Base-by-base conservation (phyloP, 2,329 filamentous ascomycete species). In the Cryphonectria japonica region DNA sequence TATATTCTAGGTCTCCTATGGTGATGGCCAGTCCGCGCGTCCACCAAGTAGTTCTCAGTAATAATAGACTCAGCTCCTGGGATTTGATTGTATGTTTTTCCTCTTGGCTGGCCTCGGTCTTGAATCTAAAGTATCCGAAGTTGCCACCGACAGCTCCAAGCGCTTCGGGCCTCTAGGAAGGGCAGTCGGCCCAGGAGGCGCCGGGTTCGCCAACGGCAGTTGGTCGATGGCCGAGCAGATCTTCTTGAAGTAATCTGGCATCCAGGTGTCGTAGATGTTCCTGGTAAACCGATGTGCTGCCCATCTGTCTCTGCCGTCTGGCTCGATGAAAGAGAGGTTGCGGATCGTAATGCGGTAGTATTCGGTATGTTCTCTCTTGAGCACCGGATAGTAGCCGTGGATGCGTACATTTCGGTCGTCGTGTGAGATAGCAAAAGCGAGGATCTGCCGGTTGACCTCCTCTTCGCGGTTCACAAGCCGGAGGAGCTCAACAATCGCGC, bases 211-310 rank as follows among this genome's bases (percentile, higher is more conserved):
- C 22, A 19, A 57, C 2, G 57, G 26, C 26, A 82, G 69, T 76
- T 78, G 57, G 26, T 60, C 29, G 57, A 60, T 34, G 57, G 26
- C 57, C 14, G 57, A 29, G 26, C 57, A 60, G 64, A 83, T 78
- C 62, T 76, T 78, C 73, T 78, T 75, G 16, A 82, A 77, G 72
- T 83, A 79, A 63, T 67, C 68, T 3, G 78, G 80, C 77, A 79
- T 76, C 80, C 78, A 83, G 5, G 34, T 73, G 57, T 80, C 73
- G 71, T 82, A 83, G 54, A 83, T 72, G 65, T 78, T 82, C 71
- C 75, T 80, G 3, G 76, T 78, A 69, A 82, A 81, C 16, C 75
- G 77, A 74, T 82, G 81, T 11, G 78, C 74, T 3, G 75, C 79
- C 80, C 80, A 82, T 73, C 76, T 60, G 14, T 60, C 57, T 19